A percentile compares a stretch with the other conserved stretches of the same genome.
phyloP scores from a whole-genome alignment of 2,329 filamentous ascomycete species.

The Hirsutella rhossiliensis region DNA sequence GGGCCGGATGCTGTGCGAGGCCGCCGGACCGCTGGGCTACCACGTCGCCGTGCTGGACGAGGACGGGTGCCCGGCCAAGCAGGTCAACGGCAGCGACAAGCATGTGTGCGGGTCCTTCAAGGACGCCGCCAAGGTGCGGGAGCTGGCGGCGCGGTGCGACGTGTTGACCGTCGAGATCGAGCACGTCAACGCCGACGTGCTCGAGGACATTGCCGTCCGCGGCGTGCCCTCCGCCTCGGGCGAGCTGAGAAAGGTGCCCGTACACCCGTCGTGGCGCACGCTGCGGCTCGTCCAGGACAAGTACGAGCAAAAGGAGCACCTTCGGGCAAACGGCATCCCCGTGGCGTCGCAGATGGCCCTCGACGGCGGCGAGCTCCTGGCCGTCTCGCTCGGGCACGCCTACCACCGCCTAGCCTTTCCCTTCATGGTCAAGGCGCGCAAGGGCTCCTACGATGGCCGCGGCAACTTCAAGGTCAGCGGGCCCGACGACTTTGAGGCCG shows the following conservation, averaged over 20 bases:
- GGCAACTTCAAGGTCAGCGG: conserved; percentile 44
- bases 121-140: conserved; percentile 63
- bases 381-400: conserved; percentile 50
- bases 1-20: conserved; percentile 87
- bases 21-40: conserved; percentile 63
- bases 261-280: conserved; percentile 78
- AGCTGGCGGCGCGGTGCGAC: conserved; percentile 66
- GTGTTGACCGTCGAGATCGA: conserved; percentile 91
- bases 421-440: conserved; percentile 85
- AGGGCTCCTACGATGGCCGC: conserved; percentile 85
- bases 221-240: conserved; percentile 29
- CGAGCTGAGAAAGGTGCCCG: conserved; percentile 37
- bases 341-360: conserved; percentile 61
- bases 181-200: conserved; percentile 80
- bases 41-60: conserved; percentile 70
- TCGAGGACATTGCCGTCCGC: conserved; percentile 65
- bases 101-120: conserved; percentile 86
- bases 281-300: conserved; percentile 90
- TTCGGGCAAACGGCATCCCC: conserved; percentile 54
- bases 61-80: conserved; percentile 67
- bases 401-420: conserved; percentile 62
- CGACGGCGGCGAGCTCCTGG: conserved; percentile 39
- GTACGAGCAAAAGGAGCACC: conserved; percentile 75
- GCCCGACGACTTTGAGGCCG: conserved; percentile 41
- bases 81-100: conserved; percentile 61